phyloP scores from a whole-genome alignment of 352 stramenopile genomes.

The Globisporangium carolinianum region DNA sequence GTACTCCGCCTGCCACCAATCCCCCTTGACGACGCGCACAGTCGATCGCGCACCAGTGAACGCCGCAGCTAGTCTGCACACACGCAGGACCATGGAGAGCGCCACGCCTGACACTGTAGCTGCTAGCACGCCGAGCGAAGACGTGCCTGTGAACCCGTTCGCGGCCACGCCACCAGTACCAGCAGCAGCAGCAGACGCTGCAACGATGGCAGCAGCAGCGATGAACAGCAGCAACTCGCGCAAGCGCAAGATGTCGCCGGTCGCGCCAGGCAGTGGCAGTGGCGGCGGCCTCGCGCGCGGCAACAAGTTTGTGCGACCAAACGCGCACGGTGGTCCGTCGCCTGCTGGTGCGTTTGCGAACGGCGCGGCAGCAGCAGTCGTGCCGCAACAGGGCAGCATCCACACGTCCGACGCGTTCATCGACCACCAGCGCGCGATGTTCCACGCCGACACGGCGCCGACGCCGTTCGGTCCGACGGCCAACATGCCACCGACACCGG shows the following conservation, averaged over 20 bases:
- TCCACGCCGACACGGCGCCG: slow-evolving; percentile 63
- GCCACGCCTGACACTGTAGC: not conserved
- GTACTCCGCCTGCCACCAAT: not conserved
- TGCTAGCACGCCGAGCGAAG: not conserved
- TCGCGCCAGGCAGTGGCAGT: slow-evolving; percentile 12
- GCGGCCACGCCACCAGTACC: not conserved
- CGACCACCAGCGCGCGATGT: slow-evolving; percentile 71
- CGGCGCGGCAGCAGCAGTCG: slow-evolving; percentile 9
- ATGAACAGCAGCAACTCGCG: slow-evolving; percentile 27
- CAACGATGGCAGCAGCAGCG: slow-evolving; percentile 1
- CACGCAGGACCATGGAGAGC: not conserved
- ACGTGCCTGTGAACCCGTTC: not conserved
- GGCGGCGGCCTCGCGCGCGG: slow-evolving; percentile 29
- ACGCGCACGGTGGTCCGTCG: slow-evolving; percentile 8
- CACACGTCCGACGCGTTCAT: slow-evolving; percentile 70
- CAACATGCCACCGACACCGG: slow-evolving; percentile 80
- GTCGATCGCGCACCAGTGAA: too few relatives aligned
- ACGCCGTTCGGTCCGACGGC: slow-evolving; percentile 68
- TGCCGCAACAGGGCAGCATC: slow-evolving; percentile 32
- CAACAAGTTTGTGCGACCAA: slow-evolving; percentile 41
- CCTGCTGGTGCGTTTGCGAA: not conserved
- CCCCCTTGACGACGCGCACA: too few relatives aligned
- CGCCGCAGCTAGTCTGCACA: not conserved
- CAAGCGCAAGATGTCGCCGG: slow-evolving; percentile 72
- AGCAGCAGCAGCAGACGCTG: not conserved